Evolutionary conservation across 1,284 basidiomycete genomes (phyloP).

Genomic region (Fomitopsis schrenkii): DNA sequence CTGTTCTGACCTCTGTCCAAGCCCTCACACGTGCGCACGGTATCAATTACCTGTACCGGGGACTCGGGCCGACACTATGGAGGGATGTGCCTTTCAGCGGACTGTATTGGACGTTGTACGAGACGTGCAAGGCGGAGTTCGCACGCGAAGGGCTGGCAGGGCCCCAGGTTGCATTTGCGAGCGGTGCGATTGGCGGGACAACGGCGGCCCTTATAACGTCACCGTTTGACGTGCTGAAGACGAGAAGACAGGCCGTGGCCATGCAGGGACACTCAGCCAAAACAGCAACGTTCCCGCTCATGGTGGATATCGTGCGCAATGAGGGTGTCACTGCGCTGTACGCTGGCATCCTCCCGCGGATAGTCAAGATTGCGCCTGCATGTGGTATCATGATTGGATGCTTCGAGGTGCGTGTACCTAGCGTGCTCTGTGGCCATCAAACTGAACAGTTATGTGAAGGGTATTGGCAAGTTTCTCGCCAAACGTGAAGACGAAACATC

Average conservation of each 20-base stretch:
- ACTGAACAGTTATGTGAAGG: conserved; percentile 31
- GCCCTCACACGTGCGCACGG: conserved; percentile 63
- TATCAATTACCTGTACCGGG: conserved; percentile 78
- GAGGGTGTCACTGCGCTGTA: conserved; percentile 84
- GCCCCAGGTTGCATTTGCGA: conserved; percentile 73
- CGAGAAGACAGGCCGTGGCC: conserved; percentile 76
- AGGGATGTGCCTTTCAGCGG: conserved; percentile 97
- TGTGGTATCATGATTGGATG: conserved; percentile 98
- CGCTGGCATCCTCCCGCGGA: conserved; percentile 82
- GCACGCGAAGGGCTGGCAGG: conserved; percentile 53
- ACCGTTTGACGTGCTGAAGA: conserved; percentile 97
- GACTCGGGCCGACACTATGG: conserved; percentile 90
- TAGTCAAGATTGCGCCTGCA: conserved; percentile 97
- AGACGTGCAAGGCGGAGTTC: conserved; percentile 57
- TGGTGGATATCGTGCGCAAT: conserved; percentile 66
- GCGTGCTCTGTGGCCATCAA: background rate
- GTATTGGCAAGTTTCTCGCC: conserved; percentile 48
- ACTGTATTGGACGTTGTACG: conserved; percentile 85
- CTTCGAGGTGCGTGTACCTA: conserved; percentile 69
- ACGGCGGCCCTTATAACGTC: conserved; percentile 88
- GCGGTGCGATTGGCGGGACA: conserved; percentile 79
- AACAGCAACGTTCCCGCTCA: conserved; percentile 54
- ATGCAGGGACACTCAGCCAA: conserved; percentile 44
- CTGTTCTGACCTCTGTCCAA: conserved; percentile 62
- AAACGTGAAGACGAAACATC: conserved; percentile 21